Conservation (phyloP, 2,329 filamentous ascomycete genomes). For the Pseudogymnoascus sp. region DNA sequence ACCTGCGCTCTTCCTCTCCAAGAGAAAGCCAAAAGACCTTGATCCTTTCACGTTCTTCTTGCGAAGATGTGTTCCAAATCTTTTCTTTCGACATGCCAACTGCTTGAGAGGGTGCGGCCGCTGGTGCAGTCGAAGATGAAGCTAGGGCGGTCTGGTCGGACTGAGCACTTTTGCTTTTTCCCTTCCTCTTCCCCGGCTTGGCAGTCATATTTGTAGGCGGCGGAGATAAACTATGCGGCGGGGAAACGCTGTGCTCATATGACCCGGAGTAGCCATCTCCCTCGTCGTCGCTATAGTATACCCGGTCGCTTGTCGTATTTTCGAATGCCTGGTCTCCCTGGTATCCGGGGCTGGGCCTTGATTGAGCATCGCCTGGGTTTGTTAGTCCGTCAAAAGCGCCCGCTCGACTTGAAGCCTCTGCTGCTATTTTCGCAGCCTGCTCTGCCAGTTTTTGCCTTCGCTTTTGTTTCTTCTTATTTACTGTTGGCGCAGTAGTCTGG, state of each 20-base stretch:
- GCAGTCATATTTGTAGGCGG: slow-evolving; percentile 14
- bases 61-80: slow-evolving; percentile 94
- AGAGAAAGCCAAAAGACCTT: slow-evolving; percentile 97
- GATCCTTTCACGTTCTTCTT: slow-evolving; percentile 92
- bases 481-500: slow-evolving; percentile 36
- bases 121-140: slow-evolving; percentile 26
- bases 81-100: slow-evolving; percentile 52
- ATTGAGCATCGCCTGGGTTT: background rate
- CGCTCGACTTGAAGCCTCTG: slow-evolving; percentile 14
- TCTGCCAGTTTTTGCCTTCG: slow-evolving; percentile 76
- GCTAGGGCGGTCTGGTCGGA: slow-evolving; percentile 7
- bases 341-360: background rate
- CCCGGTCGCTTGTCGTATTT: slow-evolving; percentile 35
- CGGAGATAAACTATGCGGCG: slow-evolving; percentile 20
- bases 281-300: slow-evolving; percentile 48
- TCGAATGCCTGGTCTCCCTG: slow-evolving; percentile 30
- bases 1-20: slow-evolving; percentile 89
- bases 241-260: slow-evolving; percentile 25
- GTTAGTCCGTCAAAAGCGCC: background rate
- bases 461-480: slow-evolving; percentile 95
- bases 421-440: slow-evolving; percentile 31
- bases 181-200: slow-evolving; percentile 34
- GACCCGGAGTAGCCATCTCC: slow-evolving; percentile 27
- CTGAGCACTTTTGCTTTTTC: slow-evolving; percentile 26
- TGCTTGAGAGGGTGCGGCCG: slow-evolving; percentile 35